Evolutionary conservation across 2,329 filamentous ascomycete species (phyloP).

Genomic region (Ascochyta pisi): DNA sequence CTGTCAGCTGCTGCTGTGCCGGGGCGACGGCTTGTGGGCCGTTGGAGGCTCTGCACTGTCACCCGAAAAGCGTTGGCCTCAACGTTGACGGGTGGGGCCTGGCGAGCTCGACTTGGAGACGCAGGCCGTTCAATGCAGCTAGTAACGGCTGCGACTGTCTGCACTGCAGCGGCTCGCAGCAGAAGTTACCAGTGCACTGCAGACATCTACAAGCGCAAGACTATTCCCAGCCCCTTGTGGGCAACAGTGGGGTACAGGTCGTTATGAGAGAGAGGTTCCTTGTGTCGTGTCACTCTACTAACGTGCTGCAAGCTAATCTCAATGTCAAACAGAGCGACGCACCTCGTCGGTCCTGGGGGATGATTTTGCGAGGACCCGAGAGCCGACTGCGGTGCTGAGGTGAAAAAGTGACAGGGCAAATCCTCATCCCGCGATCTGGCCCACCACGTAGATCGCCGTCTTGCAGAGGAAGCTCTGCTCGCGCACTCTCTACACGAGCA

Average conservation of each 20-base stretch:
- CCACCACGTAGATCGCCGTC: constrained; percentile 4
- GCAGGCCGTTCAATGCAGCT: constrained; percentile 21
- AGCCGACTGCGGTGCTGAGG: constrained; percentile 13
- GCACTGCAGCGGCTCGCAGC: constrained; percentile 31
- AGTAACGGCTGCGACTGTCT: constrained; percentile 30
- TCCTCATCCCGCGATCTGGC: constrained; percentile 14
- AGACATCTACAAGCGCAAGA: constrained; percentile 24
- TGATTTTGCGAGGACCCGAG: constrained; percentile 19
- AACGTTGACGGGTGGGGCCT: constrained; percentile 22
- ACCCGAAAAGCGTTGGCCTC: constrained; percentile 21
- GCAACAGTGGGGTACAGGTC: constrained; percentile 23
- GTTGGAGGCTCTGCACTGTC: constrained; percentile 21
- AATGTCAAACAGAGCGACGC: constrained; percentile 38
- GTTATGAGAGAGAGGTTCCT: constrained; percentile 34
- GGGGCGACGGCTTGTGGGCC: constrained; percentile 22
- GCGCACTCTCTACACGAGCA: neutral
- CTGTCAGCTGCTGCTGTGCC: constrained; percentile 15
- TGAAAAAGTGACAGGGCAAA: constrained; percentile 41
- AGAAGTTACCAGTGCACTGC: constrained; percentile 35
- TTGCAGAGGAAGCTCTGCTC: neutral
- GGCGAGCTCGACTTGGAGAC: constrained; percentile 22
- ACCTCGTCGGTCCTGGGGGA: constrained; percentile 23
- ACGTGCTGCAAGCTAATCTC: constrained; percentile 40
- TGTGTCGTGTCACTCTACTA: constrained; percentile 43
- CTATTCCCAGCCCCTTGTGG: constrained; percentile 30